These are phyloP conservation scores for Daldinia eschscholtzii DNA, from an alignment of 2,329 filamentous ascomycete species.

Conservation along the genomic window DNA sequence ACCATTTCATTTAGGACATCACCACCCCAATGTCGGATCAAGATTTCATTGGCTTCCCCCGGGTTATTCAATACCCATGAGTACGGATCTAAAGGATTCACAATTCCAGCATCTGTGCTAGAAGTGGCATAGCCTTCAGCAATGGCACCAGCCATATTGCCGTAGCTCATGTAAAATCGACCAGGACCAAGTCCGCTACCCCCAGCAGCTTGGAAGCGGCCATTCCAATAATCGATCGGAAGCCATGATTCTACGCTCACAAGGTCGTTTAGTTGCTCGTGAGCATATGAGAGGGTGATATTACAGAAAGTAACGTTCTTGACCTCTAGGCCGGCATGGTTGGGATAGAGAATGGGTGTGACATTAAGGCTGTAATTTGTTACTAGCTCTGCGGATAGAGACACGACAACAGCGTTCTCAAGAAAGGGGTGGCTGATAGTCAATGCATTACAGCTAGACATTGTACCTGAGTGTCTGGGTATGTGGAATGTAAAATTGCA, in stretches of 20 bases:
- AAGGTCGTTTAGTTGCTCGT: constrained; percentile 31
- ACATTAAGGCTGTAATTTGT: constrained; percentile 38
- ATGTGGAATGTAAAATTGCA: not conserved
- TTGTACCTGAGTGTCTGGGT: not conserved
- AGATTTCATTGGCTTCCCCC: not conserved
- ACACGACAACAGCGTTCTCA: constrained; percentile 18
- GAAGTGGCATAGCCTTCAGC: constrained; percentile 48
- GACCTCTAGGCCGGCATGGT: constrained; percentile 22
- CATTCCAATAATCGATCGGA: constrained; percentile 51
- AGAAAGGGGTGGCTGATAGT: constrained; percentile 13
- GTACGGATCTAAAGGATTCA: not conserved
- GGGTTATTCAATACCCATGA: not conserved
- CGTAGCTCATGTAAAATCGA: constrained; percentile 38
- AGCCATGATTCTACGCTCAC: not conserved
- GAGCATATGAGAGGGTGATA: constrained; percentile 58
- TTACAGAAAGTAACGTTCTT: constrained; percentile 61
- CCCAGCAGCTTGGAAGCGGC: constrained; percentile 56
- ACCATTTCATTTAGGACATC: not conserved
- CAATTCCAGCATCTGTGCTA: constrained; percentile 48
- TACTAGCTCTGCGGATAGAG: constrained; percentile 28
- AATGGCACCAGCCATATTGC: constrained; percentile 40
- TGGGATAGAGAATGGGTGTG: constrained; percentile 34
- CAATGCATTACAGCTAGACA: constrained; percentile 25
- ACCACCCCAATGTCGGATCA: not conserved
- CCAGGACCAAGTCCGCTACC: constrained; percentile 54